Percentiles rank a stretch among this genome's conserved stretches.
These are phyloP conservation scores for Leucoagaricus sp. DNA, from an alignment of 1,284 basidiomycete genomes.

Conservation along the genomic window DNA sequence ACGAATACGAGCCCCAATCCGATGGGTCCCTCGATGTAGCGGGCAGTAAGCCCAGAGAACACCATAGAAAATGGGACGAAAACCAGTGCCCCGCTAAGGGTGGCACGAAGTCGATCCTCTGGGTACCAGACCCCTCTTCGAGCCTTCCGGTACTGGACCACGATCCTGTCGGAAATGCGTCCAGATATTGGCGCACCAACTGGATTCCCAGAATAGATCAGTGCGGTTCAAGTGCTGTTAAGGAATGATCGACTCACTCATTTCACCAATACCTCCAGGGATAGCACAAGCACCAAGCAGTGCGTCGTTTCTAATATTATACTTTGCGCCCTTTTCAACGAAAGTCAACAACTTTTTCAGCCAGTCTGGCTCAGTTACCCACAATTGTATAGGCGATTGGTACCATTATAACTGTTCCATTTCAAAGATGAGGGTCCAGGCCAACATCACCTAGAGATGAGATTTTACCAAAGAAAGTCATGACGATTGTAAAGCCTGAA, in stretches of 20 bases:
- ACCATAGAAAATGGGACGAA: constrained; percentile 25
- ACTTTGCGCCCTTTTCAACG: constrained; percentile 28
- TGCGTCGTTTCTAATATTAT: constrained; percentile 34
- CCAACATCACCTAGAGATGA: background rate
- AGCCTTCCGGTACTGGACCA: constrained; percentile 26
- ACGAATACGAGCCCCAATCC: constrained; percentile 30
- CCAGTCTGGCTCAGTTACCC: background rate
- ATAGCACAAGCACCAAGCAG: constrained; percentile 38
- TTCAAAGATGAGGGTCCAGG: background rate
- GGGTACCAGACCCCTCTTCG: constrained; percentile 32
- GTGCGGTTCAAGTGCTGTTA: background rate
- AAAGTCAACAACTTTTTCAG: background rate
- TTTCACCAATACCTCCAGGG: constrained; percentile 34
- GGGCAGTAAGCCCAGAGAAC: constrained; percentile 22
- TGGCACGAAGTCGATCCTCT: constrained; percentile 30
- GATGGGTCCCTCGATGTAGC: constrained; percentile 26
- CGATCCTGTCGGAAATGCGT: constrained; percentile 29
- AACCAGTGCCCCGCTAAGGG: constrained; percentile 22
- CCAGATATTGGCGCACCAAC: constrained; percentile 36
- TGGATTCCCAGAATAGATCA: constrained; percentile 10
- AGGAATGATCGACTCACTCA: constrained; percentile 26
- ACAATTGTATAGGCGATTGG: constrained; percentile 29
- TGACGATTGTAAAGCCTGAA: constrained; percentile 15
- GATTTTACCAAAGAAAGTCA: constrained; percentile 9
- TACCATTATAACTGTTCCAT: constrained; percentile 21